Conservation (phyloP, 164 flowering plant genomes). For the Stephania yunnanensis region DNA sequence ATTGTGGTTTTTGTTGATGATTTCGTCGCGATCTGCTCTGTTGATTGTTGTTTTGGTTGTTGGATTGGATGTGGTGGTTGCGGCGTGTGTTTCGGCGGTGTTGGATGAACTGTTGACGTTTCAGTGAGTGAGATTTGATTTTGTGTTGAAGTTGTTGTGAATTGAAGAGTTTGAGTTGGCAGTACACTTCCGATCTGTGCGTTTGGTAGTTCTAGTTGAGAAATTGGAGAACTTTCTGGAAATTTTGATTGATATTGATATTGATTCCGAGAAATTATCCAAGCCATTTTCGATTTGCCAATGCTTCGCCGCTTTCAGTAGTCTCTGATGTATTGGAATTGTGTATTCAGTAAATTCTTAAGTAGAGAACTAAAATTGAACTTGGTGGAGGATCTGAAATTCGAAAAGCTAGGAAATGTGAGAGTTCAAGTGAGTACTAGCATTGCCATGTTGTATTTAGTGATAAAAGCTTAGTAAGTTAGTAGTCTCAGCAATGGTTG, state of each 20-base stretch:
- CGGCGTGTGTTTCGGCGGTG: neutral
- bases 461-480: too few relatives aligned
- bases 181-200: too few relatives aligned
- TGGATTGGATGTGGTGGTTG: neutral
- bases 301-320: neutral
- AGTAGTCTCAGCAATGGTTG: too few relatives aligned
- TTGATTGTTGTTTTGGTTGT: neutral
- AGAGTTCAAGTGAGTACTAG: neutral
- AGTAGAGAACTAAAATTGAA: neutral
- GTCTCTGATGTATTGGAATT: neutral
- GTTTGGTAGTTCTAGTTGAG: too few relatives aligned
- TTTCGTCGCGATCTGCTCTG: neutral
- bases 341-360: too few relatives aligned
- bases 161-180: neutral
- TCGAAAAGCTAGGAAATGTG: neutral
- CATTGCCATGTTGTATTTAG: too few relatives aligned
- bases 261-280: neutral
- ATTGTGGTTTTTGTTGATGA: neutral
- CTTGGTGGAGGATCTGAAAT: neutral
- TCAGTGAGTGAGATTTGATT: neutral
- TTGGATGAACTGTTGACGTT: neutral
- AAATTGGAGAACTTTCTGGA: neutral
- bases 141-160: neutral
- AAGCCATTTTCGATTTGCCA: neutral
- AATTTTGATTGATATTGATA: neutral